These are phyloP conservation scores for Rubia yunnanensis DNA, from an alignment of 257 asterid species.

Conservation along the genomic window DNA sequence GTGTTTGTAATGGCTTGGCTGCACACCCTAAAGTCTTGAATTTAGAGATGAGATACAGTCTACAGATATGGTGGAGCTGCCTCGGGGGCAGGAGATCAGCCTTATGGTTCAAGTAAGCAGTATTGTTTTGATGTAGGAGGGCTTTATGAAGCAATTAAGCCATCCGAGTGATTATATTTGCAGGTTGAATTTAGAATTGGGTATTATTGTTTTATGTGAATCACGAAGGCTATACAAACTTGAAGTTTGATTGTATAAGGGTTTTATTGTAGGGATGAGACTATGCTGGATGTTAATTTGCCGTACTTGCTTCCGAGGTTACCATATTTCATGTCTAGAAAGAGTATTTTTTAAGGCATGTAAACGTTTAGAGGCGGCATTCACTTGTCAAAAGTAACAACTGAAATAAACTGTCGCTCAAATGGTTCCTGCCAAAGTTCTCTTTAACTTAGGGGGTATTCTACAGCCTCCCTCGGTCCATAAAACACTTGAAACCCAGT, in stretches of 20 bases:
- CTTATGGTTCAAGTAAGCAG: constrained; percentile 28
- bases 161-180: constrained; percentile 64
- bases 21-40: constrained; percentile 80
- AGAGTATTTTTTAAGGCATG: too few species aligned
- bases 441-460: constrained; percentile 12
- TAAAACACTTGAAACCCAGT: too few species aligned
- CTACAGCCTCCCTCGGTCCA: constrained; percentile 18
- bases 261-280: constrained; percentile 51
- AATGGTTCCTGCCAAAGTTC: background rate
- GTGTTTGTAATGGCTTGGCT: constrained; percentile 80
- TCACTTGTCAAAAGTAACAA: background rate
- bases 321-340: too few species aligned
- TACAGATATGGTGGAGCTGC: constrained; percentile 32
- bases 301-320: constrained; percentile 53
- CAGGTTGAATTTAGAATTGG: background rate
- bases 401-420: background rate
- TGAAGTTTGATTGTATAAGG: constrained; percentile 14
- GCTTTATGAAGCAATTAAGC: constrained; percentile 93
- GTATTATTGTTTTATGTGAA: too few species aligned
- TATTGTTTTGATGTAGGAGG: constrained; percentile 60
- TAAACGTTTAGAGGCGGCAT: background rate
- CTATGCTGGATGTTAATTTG: constrained; percentile 62
- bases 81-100: constrained; percentile 24
- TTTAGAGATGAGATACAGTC: constrained; percentile 86
- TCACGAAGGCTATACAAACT: background rate